Percentiles rank a stretch among this genome's conserved stretches.
Conservation (phyloP, 805 yeast genomes). For the Saccharomycopsis microspora region DNA sequence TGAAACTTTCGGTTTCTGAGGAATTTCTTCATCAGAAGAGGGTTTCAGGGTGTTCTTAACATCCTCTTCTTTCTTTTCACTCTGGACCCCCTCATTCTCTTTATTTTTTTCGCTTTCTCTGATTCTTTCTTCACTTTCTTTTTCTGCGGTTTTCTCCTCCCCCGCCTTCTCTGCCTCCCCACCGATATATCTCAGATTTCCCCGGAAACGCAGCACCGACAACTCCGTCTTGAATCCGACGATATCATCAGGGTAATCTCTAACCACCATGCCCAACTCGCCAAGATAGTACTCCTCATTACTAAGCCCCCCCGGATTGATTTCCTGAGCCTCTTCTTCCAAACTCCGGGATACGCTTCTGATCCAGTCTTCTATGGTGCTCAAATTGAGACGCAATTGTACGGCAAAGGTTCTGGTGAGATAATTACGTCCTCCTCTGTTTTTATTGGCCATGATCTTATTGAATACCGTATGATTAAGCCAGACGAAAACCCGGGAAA, state of each 20-base stretch:
- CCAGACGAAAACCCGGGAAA: conserved; percentile 67
- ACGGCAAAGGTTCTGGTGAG: conserved; percentile 76
- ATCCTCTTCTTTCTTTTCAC: not conserved
- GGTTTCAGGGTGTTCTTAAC: not conserved
- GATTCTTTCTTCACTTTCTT: not conserved
- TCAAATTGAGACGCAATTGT: conserved; percentile 78
- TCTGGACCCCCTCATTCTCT: not conserved
- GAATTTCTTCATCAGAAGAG: not conserved
- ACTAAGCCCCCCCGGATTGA: conserved; percentile 1
- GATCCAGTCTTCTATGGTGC: conserved; percentile 90
- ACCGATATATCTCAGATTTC: not conserved
- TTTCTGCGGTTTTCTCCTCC: conserved; percentile 3
- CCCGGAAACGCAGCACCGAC: conserved; percentile 23
- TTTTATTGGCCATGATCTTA: conserved; percentile 48
- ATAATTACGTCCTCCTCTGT: conserved; percentile 30
- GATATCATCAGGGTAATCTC: conserved; percentile 24
- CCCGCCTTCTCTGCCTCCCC: not conserved
- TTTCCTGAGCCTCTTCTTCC: conserved; percentile 17
- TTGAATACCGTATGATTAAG: conserved; percentile 65
- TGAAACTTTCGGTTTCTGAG: not conserved
- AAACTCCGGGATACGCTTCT: conserved; percentile 26
- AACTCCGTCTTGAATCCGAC: conserved; percentile 18
- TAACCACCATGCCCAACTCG: conserved; percentile 2
- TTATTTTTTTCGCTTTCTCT: not conserved
- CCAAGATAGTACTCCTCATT: conserved; percentile 9